These are phyloP conservation scores for Picochlorum sp. DNA, from an alignment of 139 green algal species.

Conservation along the genomic window DNA sequence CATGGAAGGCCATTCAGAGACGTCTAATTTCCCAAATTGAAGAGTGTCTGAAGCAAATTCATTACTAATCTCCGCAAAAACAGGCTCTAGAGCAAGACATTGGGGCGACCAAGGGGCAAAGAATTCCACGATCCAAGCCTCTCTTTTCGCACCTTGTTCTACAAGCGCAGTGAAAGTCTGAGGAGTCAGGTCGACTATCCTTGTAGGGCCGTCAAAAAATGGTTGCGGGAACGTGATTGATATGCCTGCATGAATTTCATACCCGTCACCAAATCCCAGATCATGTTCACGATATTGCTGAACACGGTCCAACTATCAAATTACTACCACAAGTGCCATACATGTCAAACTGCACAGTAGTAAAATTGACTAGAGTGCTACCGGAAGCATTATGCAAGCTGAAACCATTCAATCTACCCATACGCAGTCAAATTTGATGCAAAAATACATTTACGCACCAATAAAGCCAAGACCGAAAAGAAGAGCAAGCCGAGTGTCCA, in stretches of 20 bases:
- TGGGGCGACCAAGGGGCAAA: conserved; percentile 30
- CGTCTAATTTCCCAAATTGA: conserved; percentile 34
- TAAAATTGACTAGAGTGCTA: too few species aligned
- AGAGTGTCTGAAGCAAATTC: conserved; percentile 22
- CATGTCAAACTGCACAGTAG: too few species aligned
- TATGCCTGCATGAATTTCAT: too few species aligned
- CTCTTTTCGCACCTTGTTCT: not conserved
- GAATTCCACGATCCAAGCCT: conserved; percentile 30
- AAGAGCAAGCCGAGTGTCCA: conserved; percentile 15
- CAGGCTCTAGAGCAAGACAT: conserved; percentile 34
- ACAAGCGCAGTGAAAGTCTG: conserved; percentile 17
- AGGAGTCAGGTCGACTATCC: conserved; percentile 23
- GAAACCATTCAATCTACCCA: too few species aligned
- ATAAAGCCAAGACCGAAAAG: conserved; percentile 4
- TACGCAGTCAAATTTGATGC: too few species aligned
- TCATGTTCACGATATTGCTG: too few species aligned
- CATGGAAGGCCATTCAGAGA: conserved; percentile 29
- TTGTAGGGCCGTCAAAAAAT: conserved; percentile 19
- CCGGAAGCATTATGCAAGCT: too few species aligned
- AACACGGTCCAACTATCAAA: too few species aligned
- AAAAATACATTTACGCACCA: too few species aligned
- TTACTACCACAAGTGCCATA: too few species aligned
- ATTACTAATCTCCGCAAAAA: conserved; percentile 30
- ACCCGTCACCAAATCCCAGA: too few species aligned
- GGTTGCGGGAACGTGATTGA: conserved; percentile 27